Evolutionary conservation across 352 stramenopile species (phyloP), one percentile per base, ranked within the genome.

Genomic region (Phytophthora capsici): DNA sequence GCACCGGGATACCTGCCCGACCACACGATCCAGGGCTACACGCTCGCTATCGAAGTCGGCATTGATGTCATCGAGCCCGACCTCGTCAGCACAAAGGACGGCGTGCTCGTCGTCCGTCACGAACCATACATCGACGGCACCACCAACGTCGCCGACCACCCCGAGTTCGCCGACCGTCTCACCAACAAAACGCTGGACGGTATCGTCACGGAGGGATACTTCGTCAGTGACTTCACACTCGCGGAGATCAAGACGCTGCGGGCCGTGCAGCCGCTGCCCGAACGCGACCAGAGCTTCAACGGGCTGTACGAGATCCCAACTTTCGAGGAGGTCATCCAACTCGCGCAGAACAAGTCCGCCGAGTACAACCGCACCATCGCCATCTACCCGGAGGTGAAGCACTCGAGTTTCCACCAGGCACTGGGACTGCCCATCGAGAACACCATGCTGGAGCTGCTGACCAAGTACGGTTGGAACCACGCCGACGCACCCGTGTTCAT

Each of bases 51-150:
- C 26, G 79, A 98, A 60, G 75, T 91, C 6, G 90, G 90, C n/a
- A 83, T 94, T 13, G 88, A 98, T 66, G 95, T 91, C 52, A 97
- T 98, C 37, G 91, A 98, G 73, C 86, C 91, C 12, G 92, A 98
- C 71, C 77, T 98, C 50, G 89, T 97, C 1, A 80, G 78, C 20
- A 96, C 90, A 17, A 91, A 89, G 56, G 90, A 97, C 64, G 76
- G 78, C 28, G 69, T 92, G 41, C 77, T 98, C 16, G 68, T 98
- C 34, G 84, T 82, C 25, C 81, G 91, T 12, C 94, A 98, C 73
- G 86, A 94, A 52, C 70, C 94, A 2, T 93, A 96, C 80, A 84
- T 98, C 50, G 88, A 93, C 62, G 73, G 78, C 32, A 98, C 94
- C 30, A 97, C 94, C 6, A 81, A 98, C 77, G 81, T 98, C n/a